Evolutionary conservation across 2,329 filamentous ascomycete species (phyloP).

Genomic region (Albophoma yamanashiensis): DNA sequence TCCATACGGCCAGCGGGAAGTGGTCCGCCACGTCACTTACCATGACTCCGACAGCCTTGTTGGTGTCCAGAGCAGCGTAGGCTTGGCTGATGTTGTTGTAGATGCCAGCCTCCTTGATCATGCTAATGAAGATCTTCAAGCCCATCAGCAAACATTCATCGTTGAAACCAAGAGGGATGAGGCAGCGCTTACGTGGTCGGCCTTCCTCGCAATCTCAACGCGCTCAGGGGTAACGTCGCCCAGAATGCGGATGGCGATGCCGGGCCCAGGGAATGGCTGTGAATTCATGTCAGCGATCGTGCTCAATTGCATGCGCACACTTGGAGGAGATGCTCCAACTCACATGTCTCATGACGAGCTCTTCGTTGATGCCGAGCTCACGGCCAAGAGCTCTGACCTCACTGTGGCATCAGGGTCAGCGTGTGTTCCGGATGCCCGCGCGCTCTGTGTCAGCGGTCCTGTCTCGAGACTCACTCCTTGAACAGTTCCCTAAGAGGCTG

Average conservation of each 20-base stretch:
- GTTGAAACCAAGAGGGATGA: too few species aligned
- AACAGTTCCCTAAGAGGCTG: too few species aligned
- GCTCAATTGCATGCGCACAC: too few species aligned
- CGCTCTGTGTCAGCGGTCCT: too few species aligned
- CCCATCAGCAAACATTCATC: too few species aligned
- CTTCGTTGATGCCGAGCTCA: slow-evolving; percentile 19
- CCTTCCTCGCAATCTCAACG: slow-evolving; percentile 68
- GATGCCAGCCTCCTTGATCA: slow-evolving; percentile 61
- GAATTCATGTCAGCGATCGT: slow-evolving; percentile 4
- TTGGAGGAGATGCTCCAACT: too few species aligned
- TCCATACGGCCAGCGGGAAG: too few species aligned
- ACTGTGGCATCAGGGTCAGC: too few species aligned
- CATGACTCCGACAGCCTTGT: slow-evolving; percentile 9
- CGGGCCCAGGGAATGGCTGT: slow-evolving; percentile 30
- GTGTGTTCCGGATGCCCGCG: too few species aligned
- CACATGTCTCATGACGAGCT: slow-evolving; percentile 11
- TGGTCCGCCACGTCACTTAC: slow-evolving; percentile 21
- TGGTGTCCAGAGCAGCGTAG: slow-evolving; percentile 14
- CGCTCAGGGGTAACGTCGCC: slow-evolving; percentile 75
- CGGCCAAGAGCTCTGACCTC: slow-evolving; percentile 7
- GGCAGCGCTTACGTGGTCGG: slow-evolving; percentile 38
- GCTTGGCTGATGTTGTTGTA: slow-evolving; percentile 46
- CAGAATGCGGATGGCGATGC: slow-evolving; percentile 66
- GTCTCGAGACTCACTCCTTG: too few species aligned
- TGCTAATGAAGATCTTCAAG: slow-evolving; percentile 56